Evolutionary conservation across 1,284 basidiomycete species (phyloP).

Genomic region (Mycena citricolor): DNA sequence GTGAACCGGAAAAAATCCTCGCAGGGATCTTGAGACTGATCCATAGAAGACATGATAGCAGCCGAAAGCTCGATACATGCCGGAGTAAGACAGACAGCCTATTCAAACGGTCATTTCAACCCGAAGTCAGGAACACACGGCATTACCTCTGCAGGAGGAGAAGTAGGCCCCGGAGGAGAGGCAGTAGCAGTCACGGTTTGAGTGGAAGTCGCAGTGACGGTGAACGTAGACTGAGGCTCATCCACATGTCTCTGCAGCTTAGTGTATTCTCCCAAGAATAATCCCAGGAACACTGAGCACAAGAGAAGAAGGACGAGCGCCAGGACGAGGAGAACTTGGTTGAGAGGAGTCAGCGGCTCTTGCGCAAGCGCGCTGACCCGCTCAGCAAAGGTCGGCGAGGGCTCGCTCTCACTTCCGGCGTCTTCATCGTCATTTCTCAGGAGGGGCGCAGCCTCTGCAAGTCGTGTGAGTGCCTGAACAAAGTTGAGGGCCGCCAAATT

Average conservation of each 20-base stretch:
- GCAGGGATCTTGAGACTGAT: slow-evolving; percentile 86
- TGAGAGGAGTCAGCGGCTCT: slow-evolving; percentile 81
- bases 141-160: slow-evolving; percentile 48
- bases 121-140: not conserved
- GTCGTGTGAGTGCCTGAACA: slow-evolving; percentile 1
- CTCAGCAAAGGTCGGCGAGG: slow-evolving; percentile 43
- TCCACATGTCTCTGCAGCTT: slow-evolving; percentile 54
- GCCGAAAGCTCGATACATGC: slow-evolving; percentile 86
- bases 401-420: slow-evolving; percentile 25
- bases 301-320: slow-evolving; percentile 80
- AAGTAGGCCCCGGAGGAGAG: slow-evolving; percentile 47
- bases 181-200: slow-evolving; percentile 36
- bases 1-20: slow-evolving; percentile 94
- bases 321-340: slow-evolving; percentile 77
- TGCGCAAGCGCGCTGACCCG: slow-evolving; percentile 58
- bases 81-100: slow-evolving; percentile 72
- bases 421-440: slow-evolving; percentile 43
- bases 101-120: slow-evolving; percentile 35
- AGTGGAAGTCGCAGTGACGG: slow-evolving; percentile 36
- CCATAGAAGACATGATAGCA: slow-evolving; percentile 79
- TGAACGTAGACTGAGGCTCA: slow-evolving; percentile 29
- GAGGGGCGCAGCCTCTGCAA: slow-evolving; percentile 55
- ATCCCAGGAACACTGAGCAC: slow-evolving; percentile 84
- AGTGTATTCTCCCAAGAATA: slow-evolving; percentile 87
- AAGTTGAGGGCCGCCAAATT: slow-evolving; percentile 16